Conservation (phyloP, 495 filamentous ascomycete species). For the Lophiotrema nucula region DNA sequence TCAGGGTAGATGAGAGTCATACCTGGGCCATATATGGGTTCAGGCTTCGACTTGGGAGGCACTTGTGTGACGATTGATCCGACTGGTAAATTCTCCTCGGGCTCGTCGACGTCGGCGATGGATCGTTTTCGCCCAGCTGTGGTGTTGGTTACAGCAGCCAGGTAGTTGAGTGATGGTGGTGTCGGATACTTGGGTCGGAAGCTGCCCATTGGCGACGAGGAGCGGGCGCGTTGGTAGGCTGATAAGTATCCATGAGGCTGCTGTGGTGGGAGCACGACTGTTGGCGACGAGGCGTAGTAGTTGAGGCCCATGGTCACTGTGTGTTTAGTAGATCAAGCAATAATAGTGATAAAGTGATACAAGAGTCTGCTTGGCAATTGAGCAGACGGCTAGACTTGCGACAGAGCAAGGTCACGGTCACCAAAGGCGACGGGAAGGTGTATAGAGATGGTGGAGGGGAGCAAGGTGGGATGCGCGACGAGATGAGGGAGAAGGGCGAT, state of each 20-base stretch:
- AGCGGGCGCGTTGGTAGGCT: conserved; percentile 21
- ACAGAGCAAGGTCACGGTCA: conserved; percentile 8
- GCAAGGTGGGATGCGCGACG: conserved; percentile 10
- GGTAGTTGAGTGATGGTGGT: conserved; percentile 37
- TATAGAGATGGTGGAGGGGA: conserved; percentile 3
- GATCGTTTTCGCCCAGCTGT: conserved; percentile 63
- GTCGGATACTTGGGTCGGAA: conserved; percentile 34
- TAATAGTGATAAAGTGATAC: conserved; percentile 29
- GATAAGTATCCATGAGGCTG: conserved; percentile 28
- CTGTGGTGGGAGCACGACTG: conserved; percentile 35
- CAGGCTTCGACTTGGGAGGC: conserved; percentile 51
- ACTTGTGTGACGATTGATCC: conserved; percentile 38
- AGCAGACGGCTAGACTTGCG: conserved; percentile 22
- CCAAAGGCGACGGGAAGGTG: conserved; percentile 27
- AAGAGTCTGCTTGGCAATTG: conserved; percentile 14
- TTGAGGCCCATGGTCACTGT: conserved; percentile 39
- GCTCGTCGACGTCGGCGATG: conserved; percentile 58
- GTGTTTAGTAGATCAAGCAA: conserved; percentile 34
- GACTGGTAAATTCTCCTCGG: conserved; percentile 50
- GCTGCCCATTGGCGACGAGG: conserved; percentile 15
- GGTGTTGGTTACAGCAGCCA: conserved; percentile 37
- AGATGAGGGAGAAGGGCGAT: neutral
- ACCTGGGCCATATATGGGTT: conserved; percentile 65
- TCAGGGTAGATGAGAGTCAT: conserved; percentile 74
- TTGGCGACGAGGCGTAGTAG: conserved; percentile 37